phyloP scores from a whole-genome alignment of 2,329 filamentous ascomycete genomes.

The Talaromyces sp. region DNA sequence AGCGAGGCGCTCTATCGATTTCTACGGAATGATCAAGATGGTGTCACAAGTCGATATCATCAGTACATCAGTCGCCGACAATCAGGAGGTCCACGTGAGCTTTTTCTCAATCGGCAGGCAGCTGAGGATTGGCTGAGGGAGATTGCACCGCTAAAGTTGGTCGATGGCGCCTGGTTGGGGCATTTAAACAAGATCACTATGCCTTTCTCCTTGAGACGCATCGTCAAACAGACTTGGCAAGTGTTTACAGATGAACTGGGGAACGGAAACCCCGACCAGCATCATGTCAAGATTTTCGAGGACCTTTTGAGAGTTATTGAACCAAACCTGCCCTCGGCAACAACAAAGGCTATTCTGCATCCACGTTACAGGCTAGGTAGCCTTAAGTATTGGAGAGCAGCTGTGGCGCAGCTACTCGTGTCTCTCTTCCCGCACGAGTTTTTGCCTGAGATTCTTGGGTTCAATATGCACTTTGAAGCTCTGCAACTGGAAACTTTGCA shows the following conservation, averaged over 20 bases:
- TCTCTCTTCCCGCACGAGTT: conserved; percentile 52
- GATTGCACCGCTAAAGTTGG: conserved; percentile 47
- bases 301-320: conserved; percentile 35
- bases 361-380: not conserved
- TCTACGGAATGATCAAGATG: conserved; percentile 29
- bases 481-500: conserved; percentile 43
- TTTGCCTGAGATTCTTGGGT: conserved; percentile 52
- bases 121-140: conserved; percentile 45
- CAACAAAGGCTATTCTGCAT: conserved; percentile 30
- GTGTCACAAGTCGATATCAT: conserved; percentile 30
- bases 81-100: conserved; percentile 40
- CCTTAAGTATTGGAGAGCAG: conserved; percentile 43
- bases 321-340: conserved; percentile 33
- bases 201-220: conserved; percentile 40
- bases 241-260: conserved; percentile 54
- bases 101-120: conserved; percentile 25
- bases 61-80: conserved; percentile 34
- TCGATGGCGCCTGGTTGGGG: conserved; percentile 53
- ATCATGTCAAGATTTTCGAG: conserved; percentile 45
- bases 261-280: conserved; percentile 48
- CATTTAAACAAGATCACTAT: conserved; percentile 48
- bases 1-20: conserved; percentile 24
- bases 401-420: conserved; percentile 47
- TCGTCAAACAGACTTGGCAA: conserved; percentile 50
- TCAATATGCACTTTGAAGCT: conserved; percentile 52